A percentile compares a stretch with the other conserved stretches of the same genome.
phyloP scores from a whole-genome alignment of 768 basidiomycete species.

The Suillus luteus region DNA sequence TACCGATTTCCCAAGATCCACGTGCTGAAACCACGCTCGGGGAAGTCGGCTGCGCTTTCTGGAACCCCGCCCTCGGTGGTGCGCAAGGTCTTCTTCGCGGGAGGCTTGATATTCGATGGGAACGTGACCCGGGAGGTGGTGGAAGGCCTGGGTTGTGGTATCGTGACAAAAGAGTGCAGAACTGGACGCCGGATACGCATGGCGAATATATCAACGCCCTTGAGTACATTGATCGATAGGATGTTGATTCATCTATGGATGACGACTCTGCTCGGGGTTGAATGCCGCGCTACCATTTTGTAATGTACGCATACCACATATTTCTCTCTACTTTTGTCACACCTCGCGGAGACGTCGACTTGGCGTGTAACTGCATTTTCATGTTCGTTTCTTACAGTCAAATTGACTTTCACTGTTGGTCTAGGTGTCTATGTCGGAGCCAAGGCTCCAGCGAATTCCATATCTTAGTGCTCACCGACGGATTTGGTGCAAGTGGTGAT shows the following conservation, averaged over 20 bases:
- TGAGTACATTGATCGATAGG: not conserved
- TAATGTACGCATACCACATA: not conserved
- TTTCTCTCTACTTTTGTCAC: not conserved
- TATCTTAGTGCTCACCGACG: not conserved
- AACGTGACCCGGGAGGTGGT: constrained; percentile 37
- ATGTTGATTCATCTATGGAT: not conserved
- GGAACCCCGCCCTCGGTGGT: constrained; percentile 69
- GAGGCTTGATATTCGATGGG: constrained; percentile 69
- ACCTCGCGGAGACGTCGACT: not conserved
- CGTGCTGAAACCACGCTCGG: constrained; percentile 12
- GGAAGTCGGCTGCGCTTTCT: constrained; percentile 54
- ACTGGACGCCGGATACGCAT: constrained; percentile 22
- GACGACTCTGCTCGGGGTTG: not conserved
- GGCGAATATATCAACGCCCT: not conserved
- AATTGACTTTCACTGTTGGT: not conserved
- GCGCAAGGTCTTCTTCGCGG: constrained; percentile 57
- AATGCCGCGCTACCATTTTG: not conserved
- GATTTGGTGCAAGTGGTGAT: not conserved
- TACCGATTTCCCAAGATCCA: constrained; percentile 15
- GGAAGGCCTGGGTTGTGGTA: constrained; percentile 42
- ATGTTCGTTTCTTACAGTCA: not conserved
- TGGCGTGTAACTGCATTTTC: not conserved
- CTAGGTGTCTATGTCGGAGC: not conserved
- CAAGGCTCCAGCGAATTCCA: not conserved
- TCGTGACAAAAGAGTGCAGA: constrained; percentile 28